A percentile compares a stretch with the other conserved stretches of the same genome.
Evolutionary conservation across 768 basidiomycete genomes (phyloP).

Genomic region (Pleurotus eryngii): DNA sequence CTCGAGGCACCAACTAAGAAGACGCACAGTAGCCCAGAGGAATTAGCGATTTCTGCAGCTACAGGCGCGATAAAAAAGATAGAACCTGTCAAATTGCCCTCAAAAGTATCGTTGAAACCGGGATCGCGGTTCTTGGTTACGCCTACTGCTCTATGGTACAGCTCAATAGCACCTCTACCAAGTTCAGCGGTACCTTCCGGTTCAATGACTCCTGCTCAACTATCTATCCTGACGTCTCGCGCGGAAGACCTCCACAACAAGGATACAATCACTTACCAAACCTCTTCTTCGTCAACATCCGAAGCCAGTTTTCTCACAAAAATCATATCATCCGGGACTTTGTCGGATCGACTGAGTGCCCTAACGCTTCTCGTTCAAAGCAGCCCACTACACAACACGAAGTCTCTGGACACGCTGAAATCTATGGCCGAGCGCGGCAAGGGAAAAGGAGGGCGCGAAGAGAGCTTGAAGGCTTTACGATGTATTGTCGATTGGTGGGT

Average conservation of each 20-base stretch:
- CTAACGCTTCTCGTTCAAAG: constrained; percentile 86
- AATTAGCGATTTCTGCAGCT: not conserved
- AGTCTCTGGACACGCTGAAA: constrained; percentile 73
- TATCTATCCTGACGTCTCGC: constrained; percentile 42
- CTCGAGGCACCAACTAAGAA: not conserved
- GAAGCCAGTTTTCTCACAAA: constrained; percentile 81
- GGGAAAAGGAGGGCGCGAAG: constrained; percentile 88
- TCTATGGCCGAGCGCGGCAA: constrained; percentile 74
- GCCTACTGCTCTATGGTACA: constrained; percentile 55
- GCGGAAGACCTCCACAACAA: constrained; percentile 38
- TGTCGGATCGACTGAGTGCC: constrained; percentile 89
- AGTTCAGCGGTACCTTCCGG: constrained; percentile 23
- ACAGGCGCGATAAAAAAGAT: not conserved
- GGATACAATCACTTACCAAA: constrained; percentile 43
- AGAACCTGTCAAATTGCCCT: constrained; percentile 23
- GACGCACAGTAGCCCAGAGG: not conserved
- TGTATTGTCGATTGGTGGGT: constrained; percentile 98
- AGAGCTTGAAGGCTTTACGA: constrained; percentile 84
- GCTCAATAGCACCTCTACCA: constrained; percentile 36
- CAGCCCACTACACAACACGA: constrained; percentile 81
- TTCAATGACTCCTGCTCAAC: constrained; percentile 37
- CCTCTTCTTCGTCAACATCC: constrained; percentile 60
- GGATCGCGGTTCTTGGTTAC: constrained; percentile 36
- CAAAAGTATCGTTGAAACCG: constrained; percentile 32
- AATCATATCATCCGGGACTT: constrained; percentile 84